Base-by-base conservation (phyloP, 2,329 filamentous ascomycete genomes). In the Aspergillus ochraceus region DNA sequence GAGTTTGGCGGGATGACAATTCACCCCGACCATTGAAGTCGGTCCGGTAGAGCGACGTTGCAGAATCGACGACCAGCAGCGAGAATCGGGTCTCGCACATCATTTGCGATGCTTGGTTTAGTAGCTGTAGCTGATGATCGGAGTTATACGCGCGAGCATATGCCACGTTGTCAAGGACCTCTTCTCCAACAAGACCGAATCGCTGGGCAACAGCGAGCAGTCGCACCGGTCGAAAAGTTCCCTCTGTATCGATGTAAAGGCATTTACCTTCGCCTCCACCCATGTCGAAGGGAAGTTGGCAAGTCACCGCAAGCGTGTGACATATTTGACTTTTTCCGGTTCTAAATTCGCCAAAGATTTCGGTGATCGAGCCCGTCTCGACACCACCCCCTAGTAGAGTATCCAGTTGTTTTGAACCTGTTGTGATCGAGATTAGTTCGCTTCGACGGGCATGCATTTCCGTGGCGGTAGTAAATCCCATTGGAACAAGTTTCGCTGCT, bases 21-120 rank as follows among this genome's bases (percentile, higher is more conserved):
- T 99, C 95, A 60, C 95, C 96, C 76, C 95, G 90, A n/a, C 95
- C 95, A 64, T 92, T 87, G 77, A 98, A 99, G 72, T 99, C 95
- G 0, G 95, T 99, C 66, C 95, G 88, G 77, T 99, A 99, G 2
- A 99, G 84, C 2, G 94, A 90, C 0, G 95, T 99, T 14, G 96
- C 96, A 58, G 92, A 97, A 78, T 99, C 95, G 58, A 99, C 95
- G 52, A 99, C 88, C 53, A 99, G 87, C 9, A 99, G 84, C 3
- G 95, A 98, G 77, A 99, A 99, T 4, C 95, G 88, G 0, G 95
- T 99, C 80, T 99, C 96, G 59, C 93, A 97, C 96, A 99, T 99
- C 95, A 99, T 99, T 63, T 92, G 88, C 2, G 95, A 90, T 3
- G 95, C 96, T 76, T 98, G 94, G 70, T 95, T 95, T 63, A 99